These are phyloP conservation scores for Metschnikowia similis DNA, from an alignment of 805 yeast species.

Conservation along the genomic window DNA sequence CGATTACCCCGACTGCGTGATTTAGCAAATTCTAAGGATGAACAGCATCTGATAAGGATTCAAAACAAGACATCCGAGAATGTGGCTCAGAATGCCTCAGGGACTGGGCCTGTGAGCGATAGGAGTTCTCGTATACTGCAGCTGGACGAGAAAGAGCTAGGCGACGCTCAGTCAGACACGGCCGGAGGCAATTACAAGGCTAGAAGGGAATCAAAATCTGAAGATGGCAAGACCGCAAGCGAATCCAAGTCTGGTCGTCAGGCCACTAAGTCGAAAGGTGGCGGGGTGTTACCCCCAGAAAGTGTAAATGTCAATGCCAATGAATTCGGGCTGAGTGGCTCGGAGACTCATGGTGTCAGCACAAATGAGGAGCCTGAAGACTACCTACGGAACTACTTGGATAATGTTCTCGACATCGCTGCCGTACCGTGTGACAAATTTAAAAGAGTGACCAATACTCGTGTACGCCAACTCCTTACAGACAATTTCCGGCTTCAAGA, in stretches of 20 bases:
- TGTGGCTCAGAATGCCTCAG: not conserved
- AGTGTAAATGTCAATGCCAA: not conserved
- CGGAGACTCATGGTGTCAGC: not conserved
- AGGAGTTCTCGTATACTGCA: not conserved
- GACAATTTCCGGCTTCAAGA: slow-evolving; percentile 26
- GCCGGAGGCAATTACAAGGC: not conserved
- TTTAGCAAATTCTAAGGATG: not conserved
- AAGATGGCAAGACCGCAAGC: not conserved
- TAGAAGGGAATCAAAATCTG: not conserved
- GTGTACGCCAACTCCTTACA: slow-evolving; percentile 20
- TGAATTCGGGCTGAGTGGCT: not conserved
- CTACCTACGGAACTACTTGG: slow-evolving; percentile 25
- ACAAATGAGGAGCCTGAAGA: slow-evolving; percentile 9
- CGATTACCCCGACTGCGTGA: slow-evolving; percentile 10
- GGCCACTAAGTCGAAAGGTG: not conserved
- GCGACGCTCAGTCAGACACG: not conserved
- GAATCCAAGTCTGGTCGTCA: not conserved
- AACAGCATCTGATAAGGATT: not conserved
- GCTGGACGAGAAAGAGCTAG: not conserved
- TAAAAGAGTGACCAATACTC: slow-evolving; percentile 11
- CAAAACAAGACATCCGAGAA: not conserved
- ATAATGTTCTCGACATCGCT: slow-evolving; percentile 9
- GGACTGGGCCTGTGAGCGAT: not conserved
- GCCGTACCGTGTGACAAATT: slow-evolving; percentile 3
- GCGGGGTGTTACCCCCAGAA: no score